These are phyloP conservation scores for Leccinum olivaceopallidum DNA, from an alignment of 768 basidiomycete species.

Conservation along the genomic window DNA sequence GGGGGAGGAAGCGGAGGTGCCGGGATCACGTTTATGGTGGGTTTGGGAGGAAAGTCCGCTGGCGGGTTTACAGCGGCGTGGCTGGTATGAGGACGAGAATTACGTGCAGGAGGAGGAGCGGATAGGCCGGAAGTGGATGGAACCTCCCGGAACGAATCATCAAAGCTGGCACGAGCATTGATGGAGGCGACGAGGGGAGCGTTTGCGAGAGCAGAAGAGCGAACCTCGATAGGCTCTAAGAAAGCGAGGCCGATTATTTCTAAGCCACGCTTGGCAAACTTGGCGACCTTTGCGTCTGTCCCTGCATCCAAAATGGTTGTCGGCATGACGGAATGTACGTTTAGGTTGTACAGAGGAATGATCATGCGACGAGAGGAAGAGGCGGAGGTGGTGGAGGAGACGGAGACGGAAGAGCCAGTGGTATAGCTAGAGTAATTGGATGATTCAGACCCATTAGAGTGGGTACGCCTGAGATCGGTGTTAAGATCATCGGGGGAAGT, in stretches of 20 bases:
- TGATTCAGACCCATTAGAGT: slow-evolving; percentile 54
- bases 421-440: slow-evolving; percentile 47
- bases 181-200: slow-evolving; percentile 9
- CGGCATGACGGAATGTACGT: slow-evolving; percentile 85
- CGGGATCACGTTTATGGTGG: slow-evolving; percentile 18
- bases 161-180: slow-evolving; percentile 34
- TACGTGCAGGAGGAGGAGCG: slow-evolving; percentile 12
- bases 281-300: slow-evolving; percentile 83
- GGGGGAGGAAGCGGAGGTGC: slow-evolving; percentile 17
- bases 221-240: slow-evolving; percentile 82
- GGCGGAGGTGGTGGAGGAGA: slow-evolving; percentile 46
- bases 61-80: not conserved
- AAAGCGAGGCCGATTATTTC: slow-evolving; percentile 77
- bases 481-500: slow-evolving; percentile 31
- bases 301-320: slow-evolving; percentile 87
- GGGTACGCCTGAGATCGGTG: slow-evolving; percentile 30
- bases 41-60: slow-evolving; percentile 2
- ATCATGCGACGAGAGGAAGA: slow-evolving; percentile 65
- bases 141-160: slow-evolving; percentile 22
- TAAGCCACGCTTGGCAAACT: slow-evolving; percentile 68
- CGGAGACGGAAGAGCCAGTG: slow-evolving; percentile 44
- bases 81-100: slow-evolving; percentile 1
- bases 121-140: slow-evolving; percentile 1
- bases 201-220: slow-evolving; percentile 31
- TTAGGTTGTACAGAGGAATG: slow-evolving; percentile 84